Evolutionary conservation across 495 filamentous ascomycete genomes (phyloP).

Genomic region (Neurospora sp.): DNA sequence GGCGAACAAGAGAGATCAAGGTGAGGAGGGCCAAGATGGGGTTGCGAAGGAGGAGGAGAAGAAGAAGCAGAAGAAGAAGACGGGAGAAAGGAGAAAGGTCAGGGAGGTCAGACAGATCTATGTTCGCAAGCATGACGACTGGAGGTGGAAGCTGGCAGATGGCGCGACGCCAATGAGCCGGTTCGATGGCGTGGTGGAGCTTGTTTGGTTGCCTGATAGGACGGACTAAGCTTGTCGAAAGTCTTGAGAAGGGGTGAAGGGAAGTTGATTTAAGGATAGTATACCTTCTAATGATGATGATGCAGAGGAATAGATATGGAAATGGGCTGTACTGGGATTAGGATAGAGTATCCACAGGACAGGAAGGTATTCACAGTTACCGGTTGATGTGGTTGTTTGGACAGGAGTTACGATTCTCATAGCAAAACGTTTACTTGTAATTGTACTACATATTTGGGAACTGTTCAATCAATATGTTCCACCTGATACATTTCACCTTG

Average conservation of each 20-base stretch:
- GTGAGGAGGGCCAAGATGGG: not conserved
- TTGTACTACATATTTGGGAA: not conserved
- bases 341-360: not conserved
- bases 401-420: not conserved
- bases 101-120: conserved; percentile 35
- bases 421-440: not conserved
- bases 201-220: conserved; percentile 36
- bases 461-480: too few relatives aligned
- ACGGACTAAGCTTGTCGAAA: not conserved
- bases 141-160: conserved; percentile 36
- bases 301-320: not conserved
- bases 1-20: not conserved
- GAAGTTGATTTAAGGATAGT: not conserved
- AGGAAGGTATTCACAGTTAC: not conserved
- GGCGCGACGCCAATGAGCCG: conserved; percentile 31
- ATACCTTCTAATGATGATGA: not conserved
- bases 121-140: conserved; percentile 36
- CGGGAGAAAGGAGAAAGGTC: conserved; percentile 3
- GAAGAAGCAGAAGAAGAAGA: not conserved
- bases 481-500: not conserved
- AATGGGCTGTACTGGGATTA: not conserved
- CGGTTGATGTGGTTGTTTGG: not conserved
- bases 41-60: not conserved
- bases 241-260: not conserved
- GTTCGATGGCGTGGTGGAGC: conserved; percentile 40